phyloP scores from a whole-genome alignment of 78 protist species.

The Diacronema lutheri region DNA sequence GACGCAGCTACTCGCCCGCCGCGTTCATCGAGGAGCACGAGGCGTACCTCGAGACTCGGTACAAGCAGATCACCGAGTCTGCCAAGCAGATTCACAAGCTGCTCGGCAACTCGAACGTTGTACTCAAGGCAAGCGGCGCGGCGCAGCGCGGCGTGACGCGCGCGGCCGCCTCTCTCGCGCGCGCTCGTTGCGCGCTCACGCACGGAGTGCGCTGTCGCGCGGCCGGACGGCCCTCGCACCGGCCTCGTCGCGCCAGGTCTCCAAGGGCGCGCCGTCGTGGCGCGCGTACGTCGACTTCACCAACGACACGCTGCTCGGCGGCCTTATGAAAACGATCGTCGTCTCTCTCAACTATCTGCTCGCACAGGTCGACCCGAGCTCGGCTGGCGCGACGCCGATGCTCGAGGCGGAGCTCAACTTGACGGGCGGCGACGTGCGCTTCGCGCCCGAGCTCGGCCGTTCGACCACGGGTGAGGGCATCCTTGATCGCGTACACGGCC shows the following conservation, averaged over 20 bases:
- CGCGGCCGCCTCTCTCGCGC: neutral
- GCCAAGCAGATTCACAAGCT: conserved; percentile 46
- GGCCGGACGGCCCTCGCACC: conserved; percentile 25
- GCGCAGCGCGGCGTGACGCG: too few species aligned
- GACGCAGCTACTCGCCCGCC: conserved; percentile 28
- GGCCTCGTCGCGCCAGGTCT: conserved; percentile 43
- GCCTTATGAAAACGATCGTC: conserved; percentile 10
- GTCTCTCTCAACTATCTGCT: conserved; percentile 37
- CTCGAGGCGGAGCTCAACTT: conserved; percentile 40
- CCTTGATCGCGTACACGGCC: too few species aligned
- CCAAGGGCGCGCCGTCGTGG: conserved; percentile 46
- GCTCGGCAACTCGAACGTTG: neutral
- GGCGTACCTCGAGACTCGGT: neutral
- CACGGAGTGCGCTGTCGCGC: neutral
- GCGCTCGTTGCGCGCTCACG: conserved; percentile 3
- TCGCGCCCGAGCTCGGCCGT: neutral
- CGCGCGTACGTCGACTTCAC: conserved; percentile 53
- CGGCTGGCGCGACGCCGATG: conserved; percentile 7
- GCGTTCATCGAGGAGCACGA: conserved; percentile 24
- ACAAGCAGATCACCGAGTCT: neutral
- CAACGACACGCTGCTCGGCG: conserved; percentile 42
- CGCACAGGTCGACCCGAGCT: conserved; percentile 36
- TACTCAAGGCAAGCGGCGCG: too few species aligned
- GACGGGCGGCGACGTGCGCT: neutral
- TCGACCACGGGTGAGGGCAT: too few species aligned